Base-by-base conservation (phyloP, 129 eudicot species). In the Solidago caesia region DNA sequence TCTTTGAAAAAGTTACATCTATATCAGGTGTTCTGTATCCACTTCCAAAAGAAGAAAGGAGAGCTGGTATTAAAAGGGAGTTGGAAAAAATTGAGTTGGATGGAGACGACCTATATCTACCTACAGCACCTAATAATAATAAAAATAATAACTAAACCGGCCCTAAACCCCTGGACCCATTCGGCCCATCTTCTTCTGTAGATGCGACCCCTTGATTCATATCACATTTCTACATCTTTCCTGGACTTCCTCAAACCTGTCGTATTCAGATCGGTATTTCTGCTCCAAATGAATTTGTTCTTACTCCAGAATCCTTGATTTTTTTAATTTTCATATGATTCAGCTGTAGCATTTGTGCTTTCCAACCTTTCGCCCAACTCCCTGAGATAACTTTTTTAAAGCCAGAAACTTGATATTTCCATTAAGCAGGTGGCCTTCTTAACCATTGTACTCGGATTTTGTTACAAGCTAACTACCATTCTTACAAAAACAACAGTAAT, bases 21-120 rank as follows among this genome's bases (percentile, higher is more conserved):
- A 94, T 94, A 80, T 94, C 98, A 74, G 98, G 98, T 56, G 88
- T 84, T 57, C 89, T 94, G 48, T 94, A 66, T 84, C 91, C 93
- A 76, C 82, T 94, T 86, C 98, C 98, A 8, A 94, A 94, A 82
- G 98, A 94, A 83, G 98, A 94, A 72, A 77, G 97, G 65, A 85
- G 98, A 75, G 97, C 96, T 81, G 96, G 97, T 94, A 80, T 10
- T 29, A 29, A 29, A 2, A 94, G 98, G 81, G 97, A 94, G 84
- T 79, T 94, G 82, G 99, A 83, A 84, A 91, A 90, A 80, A 91
- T 94, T 72, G 83, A 94, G 82, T 15, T 87, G 88, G 69, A 82
- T 64, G 96, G 99, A 77, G 97, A 94, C 68, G 97, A 91, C 72
- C 91, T 91, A 44, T 94, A 94, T 80, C 89, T 94, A 64, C 99